phyloP scores from a whole-genome alignment of 2,329 filamentous ascomycete species.

The Fonsecaea pedrosoi region DNA sequence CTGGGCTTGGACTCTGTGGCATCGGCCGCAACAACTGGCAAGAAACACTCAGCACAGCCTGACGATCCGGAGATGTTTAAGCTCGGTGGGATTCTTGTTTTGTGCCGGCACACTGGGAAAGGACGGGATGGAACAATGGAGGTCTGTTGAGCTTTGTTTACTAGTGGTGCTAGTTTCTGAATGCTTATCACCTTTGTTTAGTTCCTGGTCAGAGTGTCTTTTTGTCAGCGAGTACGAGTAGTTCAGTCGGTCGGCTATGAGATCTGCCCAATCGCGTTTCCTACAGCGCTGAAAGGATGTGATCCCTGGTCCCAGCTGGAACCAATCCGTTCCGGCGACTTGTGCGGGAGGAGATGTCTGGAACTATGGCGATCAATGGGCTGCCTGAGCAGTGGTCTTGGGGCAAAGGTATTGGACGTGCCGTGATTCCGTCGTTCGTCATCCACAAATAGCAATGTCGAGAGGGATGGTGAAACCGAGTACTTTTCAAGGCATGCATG shows the following conservation, averaged over 20 bases:
- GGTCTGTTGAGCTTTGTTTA: constrained; percentile 1
- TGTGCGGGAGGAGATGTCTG: neutral
- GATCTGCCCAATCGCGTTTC: neutral
- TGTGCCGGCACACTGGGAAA: neutral
- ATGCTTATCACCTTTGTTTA: neutral
- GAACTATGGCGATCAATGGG: neutral
- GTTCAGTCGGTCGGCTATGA: neutral
- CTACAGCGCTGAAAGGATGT: neutral
- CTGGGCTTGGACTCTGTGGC: neutral
- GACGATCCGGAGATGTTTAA: neutral
- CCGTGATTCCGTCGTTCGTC: neutral
- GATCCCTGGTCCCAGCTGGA: neutral
- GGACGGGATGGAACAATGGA: constrained; percentile 9
- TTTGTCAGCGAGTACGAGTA: neutral
- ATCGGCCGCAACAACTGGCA: neutral
- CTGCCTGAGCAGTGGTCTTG: neutral
- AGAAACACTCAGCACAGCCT: neutral
- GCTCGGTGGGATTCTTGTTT: neutral
- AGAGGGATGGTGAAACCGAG: neutral
- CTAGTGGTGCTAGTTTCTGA: neutral
- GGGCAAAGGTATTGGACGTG: neutral
- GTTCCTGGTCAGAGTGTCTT: neutral
- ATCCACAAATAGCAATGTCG: neutral
- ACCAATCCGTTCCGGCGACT: neutral
- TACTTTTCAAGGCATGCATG: too few species aligned